phyloP scores from a whole-genome alignment of 192 early-diverging fungal species.

The Coemansia sp. region DNA sequence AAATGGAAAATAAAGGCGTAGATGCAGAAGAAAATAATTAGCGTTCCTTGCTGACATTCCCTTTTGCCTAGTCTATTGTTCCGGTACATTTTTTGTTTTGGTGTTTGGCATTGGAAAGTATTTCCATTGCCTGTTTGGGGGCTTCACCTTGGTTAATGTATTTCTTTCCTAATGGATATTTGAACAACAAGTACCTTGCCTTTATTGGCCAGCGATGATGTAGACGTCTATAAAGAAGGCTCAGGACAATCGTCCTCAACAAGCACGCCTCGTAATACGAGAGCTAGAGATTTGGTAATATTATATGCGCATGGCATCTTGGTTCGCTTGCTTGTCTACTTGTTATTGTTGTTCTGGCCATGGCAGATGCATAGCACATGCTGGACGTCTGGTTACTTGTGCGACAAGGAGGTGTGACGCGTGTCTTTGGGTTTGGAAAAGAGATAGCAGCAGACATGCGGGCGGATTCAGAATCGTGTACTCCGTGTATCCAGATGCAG shows the following conservation, averaged over 20 bases:
- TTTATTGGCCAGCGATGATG: conserved; percentile 2
- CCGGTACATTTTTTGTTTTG: not conserved
- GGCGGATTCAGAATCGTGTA: not conserved
- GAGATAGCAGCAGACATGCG: not conserved
- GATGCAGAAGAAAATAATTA: conserved; percentile 7
- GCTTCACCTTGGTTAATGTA: not conserved
- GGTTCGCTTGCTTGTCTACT: not conserved
- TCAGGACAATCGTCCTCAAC: not conserved
- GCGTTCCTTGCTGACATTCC: not conserved
- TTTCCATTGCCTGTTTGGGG: conserved; percentile 5
- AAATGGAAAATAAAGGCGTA: conserved; percentile 1
- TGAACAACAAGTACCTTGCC: not conserved
- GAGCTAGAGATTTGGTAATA: conserved; percentile 5
- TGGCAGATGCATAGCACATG: not conserved
- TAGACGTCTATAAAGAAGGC: not conserved
- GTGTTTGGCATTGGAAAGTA: conserved; percentile 1
- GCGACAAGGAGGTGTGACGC: not conserved
- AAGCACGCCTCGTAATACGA: not conserved
- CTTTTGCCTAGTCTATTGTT: conserved; percentile 1
- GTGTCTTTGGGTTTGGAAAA: not conserved
- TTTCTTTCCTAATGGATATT: conserved; percentile 11
- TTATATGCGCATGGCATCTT: conserved; percentile 1
- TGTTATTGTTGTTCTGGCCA: conserved; percentile 1
- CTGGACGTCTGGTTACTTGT: not conserved
- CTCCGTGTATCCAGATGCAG: conserved; percentile 10